Conservation (phyloP, 108 stramenopile genomes). For the Seminavis robusta region DNA sequence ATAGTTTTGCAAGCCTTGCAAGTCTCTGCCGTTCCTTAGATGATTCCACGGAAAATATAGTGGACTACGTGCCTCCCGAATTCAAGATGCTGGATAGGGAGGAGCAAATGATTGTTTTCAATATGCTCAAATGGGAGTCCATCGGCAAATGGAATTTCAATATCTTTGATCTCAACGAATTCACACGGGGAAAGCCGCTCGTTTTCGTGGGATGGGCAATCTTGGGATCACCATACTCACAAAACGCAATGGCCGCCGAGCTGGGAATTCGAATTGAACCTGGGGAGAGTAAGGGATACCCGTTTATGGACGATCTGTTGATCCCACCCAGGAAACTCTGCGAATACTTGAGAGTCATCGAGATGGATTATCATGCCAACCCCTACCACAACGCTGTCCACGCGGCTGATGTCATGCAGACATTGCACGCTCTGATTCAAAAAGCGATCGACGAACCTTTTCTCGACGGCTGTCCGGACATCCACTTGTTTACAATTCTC, state of each 20-base stretch:
- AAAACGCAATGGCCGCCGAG: conserved; percentile 34
- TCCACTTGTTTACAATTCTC: conserved; percentile 43
- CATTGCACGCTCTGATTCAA: conserved; percentile 45
- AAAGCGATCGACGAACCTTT: conserved; percentile 23
- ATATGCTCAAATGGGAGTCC: conserved; percentile 43
- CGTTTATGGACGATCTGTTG: conserved; percentile 30
- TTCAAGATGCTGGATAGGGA: too few relatives aligned
- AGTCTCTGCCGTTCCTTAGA: too few relatives aligned
- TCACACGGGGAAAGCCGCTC: conserved; percentile 39
- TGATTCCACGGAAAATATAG: too few relatives aligned
- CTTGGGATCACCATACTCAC: conserved; percentile 46
- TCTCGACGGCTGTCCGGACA: conserved; percentile 12
- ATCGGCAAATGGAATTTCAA: conserved; percentile 57
- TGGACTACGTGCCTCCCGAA: too few relatives aligned
- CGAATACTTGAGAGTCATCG: conserved; percentile 30
- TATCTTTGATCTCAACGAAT: conserved; percentile 45
- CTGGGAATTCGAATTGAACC: conserved; percentile 3
- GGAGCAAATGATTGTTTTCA: too few relatives aligned
- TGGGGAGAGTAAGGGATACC: conserved; percentile 15
- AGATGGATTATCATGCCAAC: conserved; percentile 35
- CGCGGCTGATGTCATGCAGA: conserved; percentile 62
- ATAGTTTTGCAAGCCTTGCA: too few relatives aligned
- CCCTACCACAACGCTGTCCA: conserved; percentile 61
- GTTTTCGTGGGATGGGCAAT: conserved; percentile 61
- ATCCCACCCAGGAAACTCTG: conserved; percentile 27